A percentile compares a stretch with the other conserved stretches of the same genome.
These are phyloP conservation scores for Carex scoparia DNA, from an alignment of 176 grass and related monocot genomes.

Conservation along the genomic window DNA sequence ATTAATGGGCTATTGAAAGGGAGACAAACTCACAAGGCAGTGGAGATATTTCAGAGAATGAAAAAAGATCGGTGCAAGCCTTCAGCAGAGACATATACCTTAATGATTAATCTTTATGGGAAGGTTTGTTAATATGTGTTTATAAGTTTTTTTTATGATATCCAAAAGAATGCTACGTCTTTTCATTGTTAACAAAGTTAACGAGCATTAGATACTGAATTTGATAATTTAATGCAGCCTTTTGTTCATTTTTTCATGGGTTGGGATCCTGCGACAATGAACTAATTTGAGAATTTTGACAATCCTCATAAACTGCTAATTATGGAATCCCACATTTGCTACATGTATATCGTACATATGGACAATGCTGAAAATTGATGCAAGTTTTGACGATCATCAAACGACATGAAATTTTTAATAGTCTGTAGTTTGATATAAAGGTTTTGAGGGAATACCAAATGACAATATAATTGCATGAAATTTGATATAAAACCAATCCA, in stretches of 20 bases:
- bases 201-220: background rate
- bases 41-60: conserved; percentile 85
- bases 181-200: background rate
- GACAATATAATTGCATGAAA: background rate
- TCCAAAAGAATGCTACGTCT: background rate
- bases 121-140: conserved; percentile 39
- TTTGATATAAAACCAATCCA: background rate
- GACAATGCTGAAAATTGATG: background rate
- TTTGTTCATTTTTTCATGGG: background rate
- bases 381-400: background rate
- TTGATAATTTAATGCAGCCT: background rate
- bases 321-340: background rate
- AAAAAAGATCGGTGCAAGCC: conserved; percentile 63
- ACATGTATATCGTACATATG: background rate
- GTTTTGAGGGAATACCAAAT: background rate
- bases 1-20: conserved; percentile 64
- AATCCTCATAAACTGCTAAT: background rate
- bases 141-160: background rate
- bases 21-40: conserved; percentile 59
- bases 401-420: background rate
- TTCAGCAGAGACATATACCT: conserved; percentile 73
- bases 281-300: conserved; percentile 1
- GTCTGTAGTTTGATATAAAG: too few relatives aligned
- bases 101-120: conserved; percentile 90
- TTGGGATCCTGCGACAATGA: background rate